A percentile compares a stretch with the other conserved stretches of the same genome.
Conservation (phyloP, 2,329 filamentous ascomycete genomes). For the Thielaviopsis punctulata region DNA sequence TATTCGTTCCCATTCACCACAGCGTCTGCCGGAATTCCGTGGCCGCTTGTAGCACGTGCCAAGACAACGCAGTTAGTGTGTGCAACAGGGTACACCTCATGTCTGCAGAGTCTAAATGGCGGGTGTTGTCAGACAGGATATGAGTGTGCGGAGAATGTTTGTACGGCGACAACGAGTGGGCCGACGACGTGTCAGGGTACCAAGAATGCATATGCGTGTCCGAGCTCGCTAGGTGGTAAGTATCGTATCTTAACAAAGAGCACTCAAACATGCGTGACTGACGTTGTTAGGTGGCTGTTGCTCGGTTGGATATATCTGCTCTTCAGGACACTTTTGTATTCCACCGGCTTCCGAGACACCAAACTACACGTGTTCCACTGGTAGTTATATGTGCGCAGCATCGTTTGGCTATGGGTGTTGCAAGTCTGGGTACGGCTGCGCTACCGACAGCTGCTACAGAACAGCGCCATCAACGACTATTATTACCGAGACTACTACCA, state of each 20-base stretch:
- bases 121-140: conserved; percentile 33
- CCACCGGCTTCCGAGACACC: conserved; percentile 25
- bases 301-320: conserved; percentile 27
- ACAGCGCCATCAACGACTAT: neutral
- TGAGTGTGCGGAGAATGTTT: conserved; percentile 24
- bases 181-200: conserved; percentile 1
- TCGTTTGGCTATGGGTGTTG: conserved; percentile 38
- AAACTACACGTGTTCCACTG: conserved; percentile 25
- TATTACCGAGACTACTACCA: neutral
- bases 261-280: neutral
- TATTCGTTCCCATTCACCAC: neutral
- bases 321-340: conserved; percentile 23
- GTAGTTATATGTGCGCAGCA: conserved; percentile 31
- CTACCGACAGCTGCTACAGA: neutral
- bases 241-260: neutral
- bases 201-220: conserved; percentile 1
- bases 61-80: conserved; percentile 11
- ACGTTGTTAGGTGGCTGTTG: conserved; percentile 25
- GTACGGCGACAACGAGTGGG: conserved; percentile 13
- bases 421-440: conserved; percentile 31
- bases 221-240: neutral
- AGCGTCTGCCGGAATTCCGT: neutral
- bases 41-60: neutral
- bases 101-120: conserved; percentile 24
- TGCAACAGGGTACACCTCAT: conserved; percentile 17